Conservation (phyloP, 2,329 filamentous ascomycete genomes). For the Microdochium trichocladiopsis region DNA sequence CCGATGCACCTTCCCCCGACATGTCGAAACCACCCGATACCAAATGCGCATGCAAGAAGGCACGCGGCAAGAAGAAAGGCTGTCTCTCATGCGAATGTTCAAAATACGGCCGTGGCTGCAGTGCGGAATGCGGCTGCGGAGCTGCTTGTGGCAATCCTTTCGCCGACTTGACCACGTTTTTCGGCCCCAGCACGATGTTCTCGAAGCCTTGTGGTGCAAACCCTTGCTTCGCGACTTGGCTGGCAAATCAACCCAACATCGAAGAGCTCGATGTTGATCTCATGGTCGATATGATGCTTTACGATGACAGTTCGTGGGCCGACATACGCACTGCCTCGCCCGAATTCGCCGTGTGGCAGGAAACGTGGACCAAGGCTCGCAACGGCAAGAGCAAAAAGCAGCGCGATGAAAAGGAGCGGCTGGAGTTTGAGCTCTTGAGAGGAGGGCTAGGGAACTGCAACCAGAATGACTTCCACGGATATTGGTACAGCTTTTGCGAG, state of each 20-base stretch:
- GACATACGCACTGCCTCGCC: slow-evolving; percentile 16
- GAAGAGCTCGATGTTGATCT: slow-evolving; percentile 23
- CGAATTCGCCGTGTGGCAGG: slow-evolving; percentile 21
- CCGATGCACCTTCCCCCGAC: background rate
- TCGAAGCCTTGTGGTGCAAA: slow-evolving; percentile 21
- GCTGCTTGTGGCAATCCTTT: slow-evolving; percentile 23
- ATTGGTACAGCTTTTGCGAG: slow-evolving; percentile 24
- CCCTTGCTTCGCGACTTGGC: slow-evolving; percentile 23
- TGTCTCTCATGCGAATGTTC: slow-evolving; percentile 23
- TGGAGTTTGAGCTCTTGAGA: slow-evolving; percentile 24
- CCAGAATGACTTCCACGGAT: slow-evolving; percentile 20
- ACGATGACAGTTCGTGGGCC: slow-evolving; percentile 23
- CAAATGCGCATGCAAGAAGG: slow-evolving; percentile 23
- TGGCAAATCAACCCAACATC: slow-evolving; percentile 23
- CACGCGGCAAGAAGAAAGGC: slow-evolving; percentile 23
- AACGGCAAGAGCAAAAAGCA: slow-evolving; percentile 20
- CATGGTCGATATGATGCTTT: slow-evolving; percentile 24
- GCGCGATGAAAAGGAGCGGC: slow-evolving; percentile 20
- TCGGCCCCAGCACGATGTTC: slow-evolving; percentile 18
- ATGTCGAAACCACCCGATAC: slow-evolving; percentile 9
- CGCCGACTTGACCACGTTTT: slow-evolving; percentile 21
- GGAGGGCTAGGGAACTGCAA: slow-evolving; percentile 20
- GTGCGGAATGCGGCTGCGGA: slow-evolving; percentile 18
- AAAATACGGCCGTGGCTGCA: slow-evolving; percentile 21
- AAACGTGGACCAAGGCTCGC: slow-evolving; percentile 19